Conservation (phyloP, 192 early-diverging fungal species). For the Backusella parvicylindrica region DNA sequence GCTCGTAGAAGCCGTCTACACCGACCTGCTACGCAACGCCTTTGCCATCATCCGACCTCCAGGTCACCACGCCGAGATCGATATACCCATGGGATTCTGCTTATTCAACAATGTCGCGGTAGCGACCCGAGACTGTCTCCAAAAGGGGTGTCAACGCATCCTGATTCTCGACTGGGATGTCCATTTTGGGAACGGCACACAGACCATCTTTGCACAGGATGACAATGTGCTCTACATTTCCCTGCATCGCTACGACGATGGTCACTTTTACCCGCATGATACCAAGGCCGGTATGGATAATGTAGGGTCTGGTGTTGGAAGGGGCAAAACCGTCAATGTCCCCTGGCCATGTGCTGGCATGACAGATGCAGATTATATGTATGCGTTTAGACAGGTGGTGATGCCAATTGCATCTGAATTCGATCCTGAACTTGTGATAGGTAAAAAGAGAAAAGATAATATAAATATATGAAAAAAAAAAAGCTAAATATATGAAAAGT, state of each 20-base stretch:
- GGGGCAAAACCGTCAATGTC: conserved; percentile 83
- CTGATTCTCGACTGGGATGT: conserved; percentile 95
- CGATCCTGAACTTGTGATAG: conserved; percentile 72
- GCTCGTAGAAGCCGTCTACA: conserved; percentile 65
- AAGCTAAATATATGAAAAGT: conserved; percentile 39
- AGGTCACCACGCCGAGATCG: conserved; percentile 85
- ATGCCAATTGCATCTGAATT: conserved; percentile 86
- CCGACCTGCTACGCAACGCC: conserved; percentile 62
- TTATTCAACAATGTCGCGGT: conserved; percentile 88
- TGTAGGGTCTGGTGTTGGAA: conserved; percentile 53
- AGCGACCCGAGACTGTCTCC: conserved; percentile 61
- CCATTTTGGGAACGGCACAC: conserved; percentile 95
- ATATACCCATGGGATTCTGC: conserved; percentile 83
- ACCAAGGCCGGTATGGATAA: conserved; percentile 47
- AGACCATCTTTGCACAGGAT: conserved; percentile 74
- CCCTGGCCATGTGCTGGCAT: conserved; percentile 75
- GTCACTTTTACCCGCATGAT: conserved; percentile 73
- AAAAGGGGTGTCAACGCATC: conserved; percentile 46
- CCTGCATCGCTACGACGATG: conserved; percentile 79
- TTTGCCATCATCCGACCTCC: conserved; percentile 90
- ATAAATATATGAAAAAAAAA: not conserved
- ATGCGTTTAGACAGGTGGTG: conserved; percentile 73
- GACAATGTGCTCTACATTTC: conserved; percentile 80
- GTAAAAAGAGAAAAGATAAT: conserved; percentile 13
- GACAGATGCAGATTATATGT: conserved; percentile 83